These are phyloP conservation scores for Purshia tridentata DNA, from an alignment of 306 rosid species.

Conservation along the genomic window DNA sequence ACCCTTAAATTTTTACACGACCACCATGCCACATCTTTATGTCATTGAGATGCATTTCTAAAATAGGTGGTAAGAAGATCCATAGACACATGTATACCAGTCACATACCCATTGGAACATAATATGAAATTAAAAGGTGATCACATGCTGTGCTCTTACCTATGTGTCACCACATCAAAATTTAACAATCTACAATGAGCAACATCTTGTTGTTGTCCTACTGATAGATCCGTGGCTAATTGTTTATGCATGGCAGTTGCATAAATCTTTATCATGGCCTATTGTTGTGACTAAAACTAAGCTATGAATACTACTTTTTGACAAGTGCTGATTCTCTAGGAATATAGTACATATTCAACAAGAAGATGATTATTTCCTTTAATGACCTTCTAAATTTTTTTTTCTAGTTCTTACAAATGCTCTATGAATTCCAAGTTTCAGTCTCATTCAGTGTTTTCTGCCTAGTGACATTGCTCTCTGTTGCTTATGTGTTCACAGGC, in stretches of 20 bases:
- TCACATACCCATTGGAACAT: background rate
- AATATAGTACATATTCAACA: background rate
- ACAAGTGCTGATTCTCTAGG: background rate
- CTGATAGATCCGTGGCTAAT: background rate
- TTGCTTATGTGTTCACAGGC: constrained; percentile 53
- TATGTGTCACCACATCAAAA: background rate
- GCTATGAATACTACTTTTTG: background rate
- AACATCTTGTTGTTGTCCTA: background rate
- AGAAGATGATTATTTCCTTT: background rate
- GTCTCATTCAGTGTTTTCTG: background rate
- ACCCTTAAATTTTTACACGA: background rate
- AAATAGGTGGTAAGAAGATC: background rate
- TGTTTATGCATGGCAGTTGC: too few relatives aligned
- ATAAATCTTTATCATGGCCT: background rate
- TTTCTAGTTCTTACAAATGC: background rate
- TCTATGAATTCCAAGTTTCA: background rate
- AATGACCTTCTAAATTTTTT: background rate
- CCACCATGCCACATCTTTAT: background rate
- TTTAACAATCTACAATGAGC: background rate
- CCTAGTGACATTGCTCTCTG: constrained; percentile 11
- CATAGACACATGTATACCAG: background rate
- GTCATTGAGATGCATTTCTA: background rate
- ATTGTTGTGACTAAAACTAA: background rate
- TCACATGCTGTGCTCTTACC: background rate
- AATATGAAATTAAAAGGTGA: background rate